These are phyloP conservation scores for Glarea lozoyensis DNA, from an alignment of 495 filamentous ascomycete species.

Conservation along the genomic window DNA sequence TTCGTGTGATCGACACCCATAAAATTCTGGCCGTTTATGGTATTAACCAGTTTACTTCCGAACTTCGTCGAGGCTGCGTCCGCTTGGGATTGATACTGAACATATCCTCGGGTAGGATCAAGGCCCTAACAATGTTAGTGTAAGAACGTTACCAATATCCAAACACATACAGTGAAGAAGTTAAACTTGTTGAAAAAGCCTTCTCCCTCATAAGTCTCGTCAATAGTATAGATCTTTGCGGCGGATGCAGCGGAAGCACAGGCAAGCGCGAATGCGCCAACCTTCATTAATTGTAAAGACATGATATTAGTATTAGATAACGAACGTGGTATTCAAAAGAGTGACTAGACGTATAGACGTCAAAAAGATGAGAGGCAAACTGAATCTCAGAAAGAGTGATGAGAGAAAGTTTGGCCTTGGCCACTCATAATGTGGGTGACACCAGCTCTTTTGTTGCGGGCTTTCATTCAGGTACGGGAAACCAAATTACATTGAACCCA, in stretches of 20 bases:
- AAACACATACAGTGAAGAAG: conserved; percentile 32
- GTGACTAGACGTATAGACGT: conserved; percentile 16
- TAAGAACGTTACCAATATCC: not conserved
- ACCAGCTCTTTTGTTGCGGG: conserved; percentile 2
- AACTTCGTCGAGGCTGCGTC: conserved; percentile 40
- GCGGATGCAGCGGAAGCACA: conserved; percentile 10
- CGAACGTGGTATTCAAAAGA: conserved; percentile 4
- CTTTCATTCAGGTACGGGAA: not conserved
- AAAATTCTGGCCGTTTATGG: conserved; percentile 31
- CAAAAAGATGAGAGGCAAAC: conserved; percentile 1
- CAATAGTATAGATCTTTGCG: conserved; percentile 12
- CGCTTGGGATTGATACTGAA: conserved; percentile 44
- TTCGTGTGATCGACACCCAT: conserved; percentile 36
- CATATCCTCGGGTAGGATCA: conserved; percentile 51
- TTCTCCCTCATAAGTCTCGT: conserved; percentile 20
- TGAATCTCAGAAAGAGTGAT: conserved; percentile 16
- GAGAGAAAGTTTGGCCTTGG: conserved; percentile 11
- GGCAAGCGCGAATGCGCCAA: conserved; percentile 15
- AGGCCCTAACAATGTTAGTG: conserved; percentile 18
- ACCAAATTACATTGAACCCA: too few species aligned
- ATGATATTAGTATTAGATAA: conserved; percentile 9
- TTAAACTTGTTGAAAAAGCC: conserved; percentile 49
- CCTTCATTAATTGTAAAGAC: conserved; percentile 5
- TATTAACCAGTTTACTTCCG: conserved; percentile 44
- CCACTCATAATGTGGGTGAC: conserved; percentile 2